Evolutionary conservation across 2,329 filamentous ascomycete genomes (phyloP).

Genomic region (Aspergillus thermomutatus): DNA sequence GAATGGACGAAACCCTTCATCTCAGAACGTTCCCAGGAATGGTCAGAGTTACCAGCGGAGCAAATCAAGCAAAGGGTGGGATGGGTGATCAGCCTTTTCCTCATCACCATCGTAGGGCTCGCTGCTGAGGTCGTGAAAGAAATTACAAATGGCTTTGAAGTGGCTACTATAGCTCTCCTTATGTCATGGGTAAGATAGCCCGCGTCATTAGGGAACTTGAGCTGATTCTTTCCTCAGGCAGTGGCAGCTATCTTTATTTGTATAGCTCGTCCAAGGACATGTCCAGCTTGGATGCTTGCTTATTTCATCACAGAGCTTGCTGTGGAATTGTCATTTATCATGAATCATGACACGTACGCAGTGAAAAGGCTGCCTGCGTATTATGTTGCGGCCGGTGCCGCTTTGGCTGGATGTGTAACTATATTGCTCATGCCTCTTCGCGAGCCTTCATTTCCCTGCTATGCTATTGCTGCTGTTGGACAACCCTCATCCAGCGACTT

Average conservation of each 20-base stretch:
- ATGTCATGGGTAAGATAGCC: conserved; percentile 38
- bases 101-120: conserved; percentile 36
- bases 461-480: conserved; percentile 59
- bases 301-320: conserved; percentile 33
- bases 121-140: conserved; percentile 30
- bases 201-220: conserved; percentile 10
- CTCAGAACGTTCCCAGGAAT: conserved; percentile 36
- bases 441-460: conserved; percentile 51
- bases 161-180: conserved; percentile 23
- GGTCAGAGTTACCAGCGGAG: conserved; percentile 30
- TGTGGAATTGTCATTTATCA: conserved; percentile 32
- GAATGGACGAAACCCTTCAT: conserved; percentile 54
- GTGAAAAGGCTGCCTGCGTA: conserved; percentile 18
- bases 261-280: conserved; percentile 39
- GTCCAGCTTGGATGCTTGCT: conserved; percentile 37
- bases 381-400: conserved; percentile 35
- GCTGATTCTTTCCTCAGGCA: conserved; percentile 27
- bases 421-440: conserved; percentile 69
- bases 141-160: conserved; percentile 13
- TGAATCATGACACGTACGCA: conserved; percentile 16
- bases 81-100: conserved; percentile 39
- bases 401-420: conserved; percentile 48
- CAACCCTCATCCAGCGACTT: conserved; percentile 54
- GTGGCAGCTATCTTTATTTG: conserved; percentile 34
- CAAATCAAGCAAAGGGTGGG: conserved; percentile 24